A percentile compares a stretch with the other conserved stretches of the same genome.
Conservation (phyloP, 805 yeast genomes). For the Pichia exigua region DNA sequence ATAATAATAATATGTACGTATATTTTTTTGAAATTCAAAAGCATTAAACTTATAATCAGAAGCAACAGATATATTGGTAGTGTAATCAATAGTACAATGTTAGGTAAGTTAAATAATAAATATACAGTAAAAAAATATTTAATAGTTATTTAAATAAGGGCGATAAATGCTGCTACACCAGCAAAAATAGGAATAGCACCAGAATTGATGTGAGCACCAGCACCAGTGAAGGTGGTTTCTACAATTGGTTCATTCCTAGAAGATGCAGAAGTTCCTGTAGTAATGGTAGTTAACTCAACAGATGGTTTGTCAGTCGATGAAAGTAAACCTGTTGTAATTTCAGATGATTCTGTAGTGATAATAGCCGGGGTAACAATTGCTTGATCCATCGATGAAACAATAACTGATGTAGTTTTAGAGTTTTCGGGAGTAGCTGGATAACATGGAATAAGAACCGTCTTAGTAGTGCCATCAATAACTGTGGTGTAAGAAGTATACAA, state of each 20-base stretch:
- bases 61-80: no score
- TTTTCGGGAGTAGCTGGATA: neutral
- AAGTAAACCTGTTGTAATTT: neutral
- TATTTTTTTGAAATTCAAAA: neutral
- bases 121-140: neutral
- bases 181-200: neutral
- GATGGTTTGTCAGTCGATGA: neutral
- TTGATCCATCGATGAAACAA: no score
- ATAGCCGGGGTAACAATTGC: no score
- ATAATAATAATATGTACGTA: no score
- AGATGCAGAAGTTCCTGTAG: neutral
- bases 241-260: neutral
- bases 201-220: neutral
- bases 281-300: neutral
- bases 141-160: neutral
- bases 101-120: neutral
- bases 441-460: constrained; percentile 6
- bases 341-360: neutral
- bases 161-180: neutral
- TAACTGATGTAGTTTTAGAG: no score
- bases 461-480: constrained; percentile 7
- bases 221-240: neutral
- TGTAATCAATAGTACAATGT: no score
- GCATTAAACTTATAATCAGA: neutral
- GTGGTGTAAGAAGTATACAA: constrained; percentile 9